These are phyloP conservation scores for Pterula multifida DNA, from an alignment of 1,284 basidiomycete genomes.

Conservation along the genomic window DNA sequence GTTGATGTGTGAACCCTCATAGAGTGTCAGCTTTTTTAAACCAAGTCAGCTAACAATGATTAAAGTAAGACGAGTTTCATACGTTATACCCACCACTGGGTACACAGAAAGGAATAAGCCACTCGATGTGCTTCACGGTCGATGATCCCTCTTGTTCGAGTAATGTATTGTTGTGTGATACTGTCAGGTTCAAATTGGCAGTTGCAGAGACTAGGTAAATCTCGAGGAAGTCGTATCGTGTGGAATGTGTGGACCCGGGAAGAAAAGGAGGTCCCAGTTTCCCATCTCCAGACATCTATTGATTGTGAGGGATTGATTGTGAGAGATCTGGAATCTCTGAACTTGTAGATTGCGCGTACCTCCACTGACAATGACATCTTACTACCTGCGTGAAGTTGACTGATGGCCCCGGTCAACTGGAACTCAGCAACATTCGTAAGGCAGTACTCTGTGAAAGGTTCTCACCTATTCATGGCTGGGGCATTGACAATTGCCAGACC, in stretches of 20 bases:
- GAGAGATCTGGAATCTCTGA: not conserved
- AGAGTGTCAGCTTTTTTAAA: slow-evolving; percentile 36
- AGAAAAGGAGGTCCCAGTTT: slow-evolving; percentile 23
- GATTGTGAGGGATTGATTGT: not conserved
- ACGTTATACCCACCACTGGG: slow-evolving; percentile 38
- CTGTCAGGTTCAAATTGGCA: slow-evolving; percentile 30
- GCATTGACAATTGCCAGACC: slow-evolving; percentile 38
- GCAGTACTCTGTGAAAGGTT: not conserved
- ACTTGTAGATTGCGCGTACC: slow-evolving; percentile 20
- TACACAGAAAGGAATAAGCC: slow-evolving; percentile 29
- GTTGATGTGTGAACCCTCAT: slow-evolving; percentile 31
- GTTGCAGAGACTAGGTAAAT: slow-evolving; percentile 36
- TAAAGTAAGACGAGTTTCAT: slow-evolving; percentile 9
- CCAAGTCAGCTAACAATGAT: not conserved
- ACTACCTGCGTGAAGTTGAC: slow-evolving; percentile 18
- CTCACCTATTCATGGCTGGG: slow-evolving; percentile 30
- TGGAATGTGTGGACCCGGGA: slow-evolving; percentile 25
- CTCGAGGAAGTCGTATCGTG: slow-evolving; percentile 29
- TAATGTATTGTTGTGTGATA: slow-evolving; percentile 27
- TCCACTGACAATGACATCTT: slow-evolving; percentile 30
- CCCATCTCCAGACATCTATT: slow-evolving; percentile 34
- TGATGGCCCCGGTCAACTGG: slow-evolving; percentile 10
- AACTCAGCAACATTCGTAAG: slow-evolving; percentile 1
- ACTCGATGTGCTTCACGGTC: slow-evolving; percentile 38
- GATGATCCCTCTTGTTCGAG: slow-evolving; percentile 28